phyloP scores from a whole-genome alignment of 306 rosid genomes.

The Herpetospermum pedunculosum region DNA sequence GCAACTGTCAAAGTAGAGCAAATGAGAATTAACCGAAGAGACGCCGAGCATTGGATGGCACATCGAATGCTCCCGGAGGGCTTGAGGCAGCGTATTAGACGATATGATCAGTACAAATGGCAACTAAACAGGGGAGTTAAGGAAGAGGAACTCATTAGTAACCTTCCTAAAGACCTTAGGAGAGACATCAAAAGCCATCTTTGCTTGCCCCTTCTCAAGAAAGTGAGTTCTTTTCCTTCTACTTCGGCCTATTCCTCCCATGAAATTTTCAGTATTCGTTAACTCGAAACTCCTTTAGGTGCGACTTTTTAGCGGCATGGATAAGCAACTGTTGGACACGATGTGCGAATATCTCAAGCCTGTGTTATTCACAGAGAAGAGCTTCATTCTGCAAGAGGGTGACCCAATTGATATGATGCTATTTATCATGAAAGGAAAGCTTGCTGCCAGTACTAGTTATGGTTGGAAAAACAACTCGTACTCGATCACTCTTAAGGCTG shows the following conservation, averaged over 20 bases:
- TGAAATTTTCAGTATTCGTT: not conserved
- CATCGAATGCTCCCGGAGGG: conserved; percentile 71
- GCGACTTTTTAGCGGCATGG: conserved; percentile 57
- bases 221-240: conserved; percentile 30
- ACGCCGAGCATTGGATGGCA: conserved; percentile 90
- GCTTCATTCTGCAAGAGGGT: conserved; percentile 61
- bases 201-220: conserved; percentile 51
- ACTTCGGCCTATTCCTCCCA: not conserved
- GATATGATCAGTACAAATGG: conserved; percentile 86
- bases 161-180: conserved; percentile 82
- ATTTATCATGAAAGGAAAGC: conserved; percentile 64
- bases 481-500: conserved; percentile 42
- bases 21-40: conserved; percentile 65
- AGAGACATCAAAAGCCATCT: conserved; percentile 84
- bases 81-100: conserved; percentile 55
- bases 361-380: conserved; percentile 51
- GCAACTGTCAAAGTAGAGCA: conserved; percentile 75
- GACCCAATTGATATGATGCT: conserved; percentile 92
- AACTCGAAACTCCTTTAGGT: conserved; percentile 29
- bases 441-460: conserved; percentile 44
- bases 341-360: conserved; percentile 69
- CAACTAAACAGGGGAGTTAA: conserved; percentile 82
- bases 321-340: conserved; percentile 59
- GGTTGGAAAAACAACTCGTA: conserved; percentile 71
- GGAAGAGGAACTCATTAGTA: conserved; percentile 52